Evolutionary conservation across 208 protist genomes (phyloP).

Genomic region (Acanthamoeba royreba): DNA sequence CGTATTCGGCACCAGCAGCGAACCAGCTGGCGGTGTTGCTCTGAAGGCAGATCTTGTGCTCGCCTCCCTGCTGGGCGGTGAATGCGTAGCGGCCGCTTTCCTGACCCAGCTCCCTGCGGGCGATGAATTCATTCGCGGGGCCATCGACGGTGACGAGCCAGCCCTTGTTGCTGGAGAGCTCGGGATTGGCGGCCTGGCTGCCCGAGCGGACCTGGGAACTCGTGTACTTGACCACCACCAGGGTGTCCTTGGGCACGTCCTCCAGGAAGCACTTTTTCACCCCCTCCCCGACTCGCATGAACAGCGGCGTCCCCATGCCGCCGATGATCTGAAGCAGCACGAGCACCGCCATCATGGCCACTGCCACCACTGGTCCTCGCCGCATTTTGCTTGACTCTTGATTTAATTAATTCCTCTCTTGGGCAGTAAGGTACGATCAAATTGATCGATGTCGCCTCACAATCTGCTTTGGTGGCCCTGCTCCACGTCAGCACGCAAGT

Average conservation of each 20-base stretch:
- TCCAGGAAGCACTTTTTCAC: conserved; percentile 74
- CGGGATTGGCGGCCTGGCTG: background rate
- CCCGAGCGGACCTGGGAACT: background rate
- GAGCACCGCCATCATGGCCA: background rate
- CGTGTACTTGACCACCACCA: conserved; percentile 57
- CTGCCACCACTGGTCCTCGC: background rate
- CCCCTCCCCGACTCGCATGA: conserved; percentile 64
- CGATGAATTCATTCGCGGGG: conserved; percentile 56
- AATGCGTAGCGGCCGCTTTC: conserved; percentile 70
- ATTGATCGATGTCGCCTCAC: too few species aligned
- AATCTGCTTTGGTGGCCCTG: background rate
- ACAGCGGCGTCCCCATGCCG: conserved; percentile 28
- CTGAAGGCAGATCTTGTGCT: conserved; percentile 75
- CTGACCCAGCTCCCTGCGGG: conserved; percentile 50
- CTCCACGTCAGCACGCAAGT: background rate
- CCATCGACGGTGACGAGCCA: conserved; percentile 38
- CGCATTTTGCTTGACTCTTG: background rate
- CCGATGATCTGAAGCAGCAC: background rate
- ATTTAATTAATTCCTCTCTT: background rate
- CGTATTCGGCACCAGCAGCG: conserved; percentile 28
- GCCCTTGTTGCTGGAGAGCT: conserved; percentile 43
- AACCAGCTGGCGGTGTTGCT: conserved; percentile 72
- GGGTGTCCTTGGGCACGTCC: conserved; percentile 71
- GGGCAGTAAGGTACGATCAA: too few species aligned
- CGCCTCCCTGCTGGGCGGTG: conserved; percentile 69